Percentiles rank a stretch among this genome's conserved stretches.
Conservation (phyloP, 768 basidiomycete species). For the Russula sp. region DNA sequence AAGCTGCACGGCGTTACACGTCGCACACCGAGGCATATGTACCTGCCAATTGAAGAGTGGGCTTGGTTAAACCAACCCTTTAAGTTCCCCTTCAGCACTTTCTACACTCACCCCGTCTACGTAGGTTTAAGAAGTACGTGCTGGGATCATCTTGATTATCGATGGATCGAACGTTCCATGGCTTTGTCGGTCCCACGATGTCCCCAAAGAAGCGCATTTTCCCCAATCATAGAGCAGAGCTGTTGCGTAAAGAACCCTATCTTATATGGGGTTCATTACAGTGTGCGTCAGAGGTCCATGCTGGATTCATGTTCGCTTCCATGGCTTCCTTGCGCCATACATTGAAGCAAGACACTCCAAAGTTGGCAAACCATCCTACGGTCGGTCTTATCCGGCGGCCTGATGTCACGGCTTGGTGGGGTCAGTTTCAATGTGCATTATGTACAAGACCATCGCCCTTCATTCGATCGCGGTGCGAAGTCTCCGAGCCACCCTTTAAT, state of each 20-base stretch:
- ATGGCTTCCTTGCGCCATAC: not conserved
- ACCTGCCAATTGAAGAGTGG: not conserved
- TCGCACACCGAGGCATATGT: not conserved
- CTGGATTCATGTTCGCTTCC: not conserved
- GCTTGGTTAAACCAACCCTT: not conserved
- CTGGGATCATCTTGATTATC: conserved; percentile 17
- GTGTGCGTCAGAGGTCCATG: not conserved
- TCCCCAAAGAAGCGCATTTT: not conserved
- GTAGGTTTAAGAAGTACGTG: not conserved
- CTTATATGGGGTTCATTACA: not conserved
- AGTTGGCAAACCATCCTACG: not conserved
- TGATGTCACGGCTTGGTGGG: too few relatives aligned
- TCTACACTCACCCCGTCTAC: not conserved
- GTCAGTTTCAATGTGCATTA: not conserved
- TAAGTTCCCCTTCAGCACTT: not conserved
- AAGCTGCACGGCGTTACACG: not conserved
- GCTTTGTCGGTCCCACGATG: conserved; percentile 7
- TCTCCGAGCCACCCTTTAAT: not conserved
- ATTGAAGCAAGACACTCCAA: not conserved
- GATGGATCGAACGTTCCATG: conserved; percentile 5
- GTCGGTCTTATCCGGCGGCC: not conserved
- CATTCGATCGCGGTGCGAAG: not conserved
- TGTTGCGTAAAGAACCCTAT: not conserved
- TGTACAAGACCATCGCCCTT: not conserved
- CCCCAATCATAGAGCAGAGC: not conserved